These are phyloP conservation scores for Sanguinoderma infundibulare DNA, from an alignment of 1,284 basidiomycete genomes.

Conservation along the genomic window DNA sequence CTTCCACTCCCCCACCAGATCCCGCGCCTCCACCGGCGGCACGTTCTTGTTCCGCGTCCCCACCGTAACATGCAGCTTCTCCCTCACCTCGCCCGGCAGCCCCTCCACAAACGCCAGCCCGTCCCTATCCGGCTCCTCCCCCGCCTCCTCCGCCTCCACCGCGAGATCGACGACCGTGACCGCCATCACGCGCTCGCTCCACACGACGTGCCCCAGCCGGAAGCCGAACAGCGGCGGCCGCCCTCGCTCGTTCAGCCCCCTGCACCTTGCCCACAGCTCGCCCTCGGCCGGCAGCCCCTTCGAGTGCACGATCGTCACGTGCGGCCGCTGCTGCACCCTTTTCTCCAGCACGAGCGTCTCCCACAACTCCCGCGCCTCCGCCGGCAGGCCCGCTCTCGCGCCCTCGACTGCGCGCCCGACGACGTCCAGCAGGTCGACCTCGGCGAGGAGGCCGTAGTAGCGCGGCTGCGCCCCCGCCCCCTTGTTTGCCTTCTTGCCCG, in stretches of 20 bases:
- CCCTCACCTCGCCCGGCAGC: constrained; percentile 52
- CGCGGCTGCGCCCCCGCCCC: constrained; percentile 45
- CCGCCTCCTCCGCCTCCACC: constrained; percentile 37
- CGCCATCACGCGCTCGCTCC: constrained; percentile 85
- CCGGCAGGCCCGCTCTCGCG: constrained; percentile 35
- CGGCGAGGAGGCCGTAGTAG: constrained; percentile 82
- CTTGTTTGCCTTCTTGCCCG: constrained; percentile 12
- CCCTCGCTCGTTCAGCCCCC: constrained; percentile 46
- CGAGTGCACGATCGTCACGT: constrained; percentile 87
- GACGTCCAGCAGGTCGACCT: constrained; percentile 62
- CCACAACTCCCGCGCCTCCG: constrained; percentile 52
- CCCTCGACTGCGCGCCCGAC: constrained; percentile 50
- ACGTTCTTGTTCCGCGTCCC: constrained; percentile 69
- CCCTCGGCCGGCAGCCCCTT: constrained; percentile 54
- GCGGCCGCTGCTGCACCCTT: constrained; percentile 70
- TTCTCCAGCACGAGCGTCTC: constrained; percentile 45
- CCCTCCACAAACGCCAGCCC: constrained; percentile 52
- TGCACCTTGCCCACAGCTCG: constrained; percentile 72
- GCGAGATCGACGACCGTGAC: constrained; percentile 64
- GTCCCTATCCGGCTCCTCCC: constrained; percentile 41
- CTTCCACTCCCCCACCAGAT: constrained; percentile 63
- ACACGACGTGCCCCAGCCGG: constrained; percentile 68
- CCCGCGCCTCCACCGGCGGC: constrained; percentile 72
- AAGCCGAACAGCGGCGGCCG: constrained; percentile 64
- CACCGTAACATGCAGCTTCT: constrained; percentile 85